Percentiles rank a stretch among this genome's conserved stretches.
Conservation (phyloP, 257 asterid species). For the Misopates orontium region DNA sequence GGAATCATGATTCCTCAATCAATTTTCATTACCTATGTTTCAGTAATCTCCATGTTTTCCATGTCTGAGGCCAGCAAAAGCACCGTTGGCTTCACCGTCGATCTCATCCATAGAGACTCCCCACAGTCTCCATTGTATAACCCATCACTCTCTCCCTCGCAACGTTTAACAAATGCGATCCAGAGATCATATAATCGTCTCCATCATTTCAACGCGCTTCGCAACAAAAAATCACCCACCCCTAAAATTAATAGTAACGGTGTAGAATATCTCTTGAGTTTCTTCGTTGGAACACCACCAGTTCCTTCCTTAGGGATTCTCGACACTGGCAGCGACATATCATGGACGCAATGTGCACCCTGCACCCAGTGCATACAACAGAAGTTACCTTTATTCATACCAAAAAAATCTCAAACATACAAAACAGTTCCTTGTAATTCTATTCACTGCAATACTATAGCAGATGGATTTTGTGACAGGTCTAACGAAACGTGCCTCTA, state of each 20-base stretch:
- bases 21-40: slow-evolving; percentile 2
- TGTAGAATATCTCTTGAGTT: slow-evolving; percentile 40
- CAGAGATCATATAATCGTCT: slow-evolving; percentile 29
- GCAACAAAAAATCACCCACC: neutral
- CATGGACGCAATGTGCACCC: slow-evolving; percentile 55
- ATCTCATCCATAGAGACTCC: slow-evolving; percentile 42
- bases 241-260: neutral
- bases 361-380: slow-evolving; percentile 39
- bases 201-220: neutral
- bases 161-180: slow-evolving; percentile 26
- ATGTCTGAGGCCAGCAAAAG: neutral
- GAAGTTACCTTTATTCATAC: slow-evolving; percentile 28
- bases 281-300: slow-evolving; percentile 41
- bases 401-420: slow-evolving; percentile 25
- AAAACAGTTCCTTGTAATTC: slow-evolving; percentile 14
- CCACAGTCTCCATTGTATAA: slow-evolving; percentile 29
- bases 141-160: slow-evolving; percentile 3
- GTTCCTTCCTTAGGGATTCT: slow-evolving; percentile 34
- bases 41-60: slow-evolving; percentile 13
- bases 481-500: neutral
- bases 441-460: slow-evolving; percentile 1
- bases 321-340: slow-evolving; percentile 46
- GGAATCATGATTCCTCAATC: slow-evolving; percentile 14
- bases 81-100: slow-evolving; percentile 28
- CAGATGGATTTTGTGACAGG: neutral